phyloP scores from a whole-genome alignment of 2,329 filamentous ascomycete species.

The Taxawa tesnikishii region DNA sequence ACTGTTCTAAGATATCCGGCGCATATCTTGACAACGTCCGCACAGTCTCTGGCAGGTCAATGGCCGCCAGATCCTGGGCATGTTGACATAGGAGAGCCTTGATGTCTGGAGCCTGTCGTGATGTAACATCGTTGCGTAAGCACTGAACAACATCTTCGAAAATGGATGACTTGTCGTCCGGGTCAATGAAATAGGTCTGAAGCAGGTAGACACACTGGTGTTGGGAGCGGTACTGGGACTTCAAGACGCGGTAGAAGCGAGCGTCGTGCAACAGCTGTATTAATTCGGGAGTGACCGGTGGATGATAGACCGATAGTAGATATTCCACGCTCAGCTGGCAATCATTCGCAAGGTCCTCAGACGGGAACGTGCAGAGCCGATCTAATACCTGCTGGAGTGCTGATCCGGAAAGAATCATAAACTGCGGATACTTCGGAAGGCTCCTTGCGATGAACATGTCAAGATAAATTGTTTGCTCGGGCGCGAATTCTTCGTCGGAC shows the following conservation, averaged over 20 bases:
- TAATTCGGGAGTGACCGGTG: constrained; percentile 63
- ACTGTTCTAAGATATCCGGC: constrained; percentile 51
- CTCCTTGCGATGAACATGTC: constrained; percentile 98
- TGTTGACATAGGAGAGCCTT: constrained; percentile 54
- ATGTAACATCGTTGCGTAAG: constrained; percentile 49
- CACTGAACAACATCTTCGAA: constrained; percentile 73
- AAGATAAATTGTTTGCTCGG: constrained; percentile 80
- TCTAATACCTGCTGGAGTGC: constrained; percentile 69
- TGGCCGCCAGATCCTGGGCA: constrained; percentile 51
- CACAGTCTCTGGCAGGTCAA: constrained; percentile 56
- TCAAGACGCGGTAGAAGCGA: constrained; percentile 81
- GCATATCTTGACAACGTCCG: constrained; percentile 50
- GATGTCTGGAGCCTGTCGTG: constrained; percentile 65
- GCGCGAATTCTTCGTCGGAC: constrained; percentile 61
- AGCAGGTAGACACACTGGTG: constrained; percentile 69
- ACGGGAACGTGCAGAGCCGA: constrained; percentile 75
- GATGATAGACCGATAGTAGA: constrained; percentile 82
- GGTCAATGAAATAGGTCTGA: constrained; percentile 74
- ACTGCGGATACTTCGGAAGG: constrained; percentile 91
- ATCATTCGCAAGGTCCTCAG: constrained; percentile 71
- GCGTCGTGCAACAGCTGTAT: constrained; percentile 70
- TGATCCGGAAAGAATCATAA: constrained; percentile 79
- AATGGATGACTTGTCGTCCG: constrained; percentile 58
- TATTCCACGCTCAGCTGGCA: constrained; percentile 97
- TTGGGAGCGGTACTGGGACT: constrained; percentile 72